phyloP scores from a whole-genome alignment of 352 stramenopile genomes.

The Phytophthora tubulina region DNA sequence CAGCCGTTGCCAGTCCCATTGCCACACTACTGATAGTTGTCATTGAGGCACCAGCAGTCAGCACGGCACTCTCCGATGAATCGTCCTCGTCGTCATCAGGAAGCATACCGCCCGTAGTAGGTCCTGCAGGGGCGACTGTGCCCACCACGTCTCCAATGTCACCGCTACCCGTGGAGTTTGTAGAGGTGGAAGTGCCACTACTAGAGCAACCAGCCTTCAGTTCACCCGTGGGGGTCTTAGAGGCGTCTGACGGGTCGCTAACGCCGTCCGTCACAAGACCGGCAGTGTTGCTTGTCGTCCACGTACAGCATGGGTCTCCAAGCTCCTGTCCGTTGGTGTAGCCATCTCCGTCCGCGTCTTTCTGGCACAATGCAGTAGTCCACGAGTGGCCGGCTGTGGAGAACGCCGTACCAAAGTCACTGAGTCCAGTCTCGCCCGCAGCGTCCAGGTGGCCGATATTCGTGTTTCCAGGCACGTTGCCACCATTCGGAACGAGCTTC shows the following conservation, averaged over 20 bases:
- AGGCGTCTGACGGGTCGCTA: slow-evolving; percentile 66
- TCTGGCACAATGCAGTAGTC: slow-evolving; percentile 61
- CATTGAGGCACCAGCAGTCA: slow-evolving; percentile 27
- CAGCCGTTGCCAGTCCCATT: slow-evolving; percentile 21
- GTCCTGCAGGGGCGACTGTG: slow-evolving; percentile 38
- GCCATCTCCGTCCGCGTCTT: slow-evolving; percentile 83
- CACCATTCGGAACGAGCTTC: slow-evolving; percentile 64
- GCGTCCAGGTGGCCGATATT: slow-evolving; percentile 69
- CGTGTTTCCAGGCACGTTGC: slow-evolving; percentile 48
- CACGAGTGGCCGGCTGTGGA: slow-evolving; percentile 53
- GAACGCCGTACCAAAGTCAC: slow-evolving; percentile 77
- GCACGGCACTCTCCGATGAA: slow-evolving; percentile 55
- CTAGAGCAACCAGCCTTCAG: slow-evolving; percentile 59
- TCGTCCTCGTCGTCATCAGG: slow-evolving; percentile 74
- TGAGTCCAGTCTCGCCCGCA: slow-evolving; percentile 56
- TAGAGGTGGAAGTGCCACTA: slow-evolving; percentile 30
- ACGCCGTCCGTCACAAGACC: slow-evolving; percentile 67
- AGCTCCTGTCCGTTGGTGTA: slow-evolving; percentile 89
- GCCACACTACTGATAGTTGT: slow-evolving; percentile 12
- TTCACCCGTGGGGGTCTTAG: slow-evolving; percentile 60
- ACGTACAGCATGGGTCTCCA: slow-evolving; percentile 86
- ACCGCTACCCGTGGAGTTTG: slow-evolving; percentile 39
- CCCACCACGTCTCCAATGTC: slow-evolving; percentile 47
- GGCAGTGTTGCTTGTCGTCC: slow-evolving; percentile 57
- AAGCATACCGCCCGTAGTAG: slow-evolving; percentile 31